A percentile compares a stretch with the other conserved stretches of the same genome.
These are phyloP conservation scores for Chlorella vulgaris DNA, from an alignment of 139 green algal genomes.

Conservation along the genomic window DNA sequence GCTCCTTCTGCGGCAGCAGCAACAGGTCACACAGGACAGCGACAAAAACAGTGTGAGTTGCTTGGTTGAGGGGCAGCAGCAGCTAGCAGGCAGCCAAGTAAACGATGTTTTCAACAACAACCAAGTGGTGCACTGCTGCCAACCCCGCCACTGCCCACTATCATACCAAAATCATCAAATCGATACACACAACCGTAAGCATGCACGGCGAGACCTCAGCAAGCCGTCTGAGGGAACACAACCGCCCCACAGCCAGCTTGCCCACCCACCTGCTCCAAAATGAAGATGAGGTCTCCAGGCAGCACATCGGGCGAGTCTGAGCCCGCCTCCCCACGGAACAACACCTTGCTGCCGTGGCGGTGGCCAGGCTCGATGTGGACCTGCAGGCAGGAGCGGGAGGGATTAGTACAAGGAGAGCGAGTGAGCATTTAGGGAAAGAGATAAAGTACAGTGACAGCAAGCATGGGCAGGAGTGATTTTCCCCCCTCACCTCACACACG, in stretches of 20 bases:
- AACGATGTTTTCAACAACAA: no score
- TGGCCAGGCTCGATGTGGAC: slow-evolving; percentile 95
- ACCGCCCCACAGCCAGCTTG: no score
- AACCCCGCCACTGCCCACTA: no score
- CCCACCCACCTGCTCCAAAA: slow-evolving; percentile 80
- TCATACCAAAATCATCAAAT: no score
- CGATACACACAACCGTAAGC: no score
- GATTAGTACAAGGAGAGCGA: neutral
- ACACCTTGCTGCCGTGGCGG: slow-evolving; percentile 85
- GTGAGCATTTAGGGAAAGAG: neutral
- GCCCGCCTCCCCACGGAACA: slow-evolving; percentile 93
- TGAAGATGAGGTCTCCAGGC: slow-evolving; percentile 96
- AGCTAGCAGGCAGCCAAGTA: no score
- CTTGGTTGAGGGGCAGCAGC: neutral
- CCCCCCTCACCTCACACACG: no score
- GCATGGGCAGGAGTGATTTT: no score
- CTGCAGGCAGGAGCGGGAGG: neutral
- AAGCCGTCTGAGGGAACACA: no score
- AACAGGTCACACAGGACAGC: neutral
- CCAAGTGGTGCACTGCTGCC: no score
- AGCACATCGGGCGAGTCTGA: slow-evolving; percentile 83
- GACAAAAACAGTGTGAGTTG: neutral
- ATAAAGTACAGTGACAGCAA: neutral
- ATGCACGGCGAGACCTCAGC: no score
- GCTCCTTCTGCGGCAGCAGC: slow-evolving; percentile 89